phyloP scores from a whole-genome alignment of 2,329 filamentous ascomycete genomes.

The Xylaria sp. region DNA sequence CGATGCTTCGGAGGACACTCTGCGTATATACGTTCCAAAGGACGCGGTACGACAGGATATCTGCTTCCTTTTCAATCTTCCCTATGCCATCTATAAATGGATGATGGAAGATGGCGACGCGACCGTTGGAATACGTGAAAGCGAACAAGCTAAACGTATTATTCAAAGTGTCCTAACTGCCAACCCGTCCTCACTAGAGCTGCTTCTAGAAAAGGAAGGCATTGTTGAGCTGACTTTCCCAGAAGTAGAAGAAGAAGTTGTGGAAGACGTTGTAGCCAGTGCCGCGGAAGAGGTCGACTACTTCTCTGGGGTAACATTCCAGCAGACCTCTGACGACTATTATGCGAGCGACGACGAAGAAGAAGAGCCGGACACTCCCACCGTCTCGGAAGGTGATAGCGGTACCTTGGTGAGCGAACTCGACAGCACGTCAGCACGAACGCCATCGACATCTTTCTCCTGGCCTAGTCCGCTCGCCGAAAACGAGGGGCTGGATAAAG shows the following conservation, averaged over 20 bases:
- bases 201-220: conserved; percentile 5
- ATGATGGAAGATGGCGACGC: neutral
- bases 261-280: neutral
- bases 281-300: neutral
- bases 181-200: conserved; percentile 1
- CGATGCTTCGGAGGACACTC: neutral
- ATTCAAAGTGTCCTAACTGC: conserved; percentile 2
- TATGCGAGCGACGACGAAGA: neutral
- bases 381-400: neutral
- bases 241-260: neutral
- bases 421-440: neutral
- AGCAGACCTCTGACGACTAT: neutral
- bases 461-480: neutral
- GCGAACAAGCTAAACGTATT: conserved; percentile 2
- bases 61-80: conserved; percentile 7
- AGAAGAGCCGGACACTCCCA: neutral
- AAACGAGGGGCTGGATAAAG: neutral
- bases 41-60: conserved; percentile 1
- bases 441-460: neutral
- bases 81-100: conserved; percentile 4
- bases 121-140: neutral
- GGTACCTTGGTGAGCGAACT: neutral
- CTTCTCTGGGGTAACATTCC: neutral
- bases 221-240: conserved; percentile 5
- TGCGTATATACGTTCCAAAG: conserved; percentile 1